Base-by-base conservation (phyloP, 768 basidiomycete species). In the Mycena olivaceomarginata region DNA sequence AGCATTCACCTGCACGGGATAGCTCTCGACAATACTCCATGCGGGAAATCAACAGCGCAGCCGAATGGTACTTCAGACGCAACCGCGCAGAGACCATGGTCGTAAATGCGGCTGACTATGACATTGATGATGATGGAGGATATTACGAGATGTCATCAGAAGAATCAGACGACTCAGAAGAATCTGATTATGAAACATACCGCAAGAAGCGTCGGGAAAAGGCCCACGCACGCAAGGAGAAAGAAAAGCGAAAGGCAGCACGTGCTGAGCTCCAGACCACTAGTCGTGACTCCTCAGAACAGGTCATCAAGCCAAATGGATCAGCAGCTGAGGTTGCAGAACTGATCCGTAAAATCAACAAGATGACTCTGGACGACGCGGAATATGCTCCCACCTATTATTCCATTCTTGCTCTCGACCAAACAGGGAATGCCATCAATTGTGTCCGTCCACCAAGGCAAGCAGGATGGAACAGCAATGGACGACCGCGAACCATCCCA, bases 31-130 rank as follows among this genome's bases (percentile, higher is more conserved):
- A 18, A 20, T 53, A 53, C 51, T n/a, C 20, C 20, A n/a, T 53
- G 20, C 51, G n/a, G 20, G 51, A 53, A n/a, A n/a, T 53, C 1
- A 53, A 53, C 18, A 11, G 18, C 67, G 5, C 56, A 39, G n/a
- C 70, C 40, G 9, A 60, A 59, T 31, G 74, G 74, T 64, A 46
- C 48, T 75, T 75, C 43, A 41, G 74, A 8, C 39, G 74, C 4
- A 69, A 43, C 15, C 66, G 74, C 4, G 67, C 67, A 8, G 74
- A 75, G 46, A 45, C 74, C 0, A 62, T 62, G 60, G 39, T 62
- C 0, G 37, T 62, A 7, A 40, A 62, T 11, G 39, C 60, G 6
- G 37, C 48, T 3, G 67, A 62, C 31, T 40, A 57, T 53, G 53
- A 37, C 2, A 37, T 48, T 9, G 66, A 75, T 16, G 48, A 48